Evolutionary conservation across 1,284 basidiomycete species (phyloP).

Genomic region (Rhodofomes roseus): DNA sequence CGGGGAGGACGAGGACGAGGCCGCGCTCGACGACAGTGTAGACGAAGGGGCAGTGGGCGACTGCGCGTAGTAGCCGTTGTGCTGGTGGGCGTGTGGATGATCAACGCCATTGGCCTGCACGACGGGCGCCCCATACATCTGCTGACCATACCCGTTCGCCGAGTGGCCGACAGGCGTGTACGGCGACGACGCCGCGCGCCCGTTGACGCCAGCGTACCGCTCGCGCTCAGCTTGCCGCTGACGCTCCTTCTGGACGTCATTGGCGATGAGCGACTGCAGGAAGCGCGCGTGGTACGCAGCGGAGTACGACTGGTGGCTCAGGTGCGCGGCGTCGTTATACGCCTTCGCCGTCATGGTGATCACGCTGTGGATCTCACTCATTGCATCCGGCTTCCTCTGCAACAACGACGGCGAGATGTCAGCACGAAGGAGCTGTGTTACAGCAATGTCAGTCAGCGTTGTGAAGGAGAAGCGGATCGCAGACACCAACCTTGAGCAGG

Average conservation of each 20-base stretch:
- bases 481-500: conserved; percentile 55
- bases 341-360: conserved; percentile 71
- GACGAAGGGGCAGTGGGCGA: conserved; percentile 34
- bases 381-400: conserved; percentile 53
- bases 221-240: conserved; percentile 23
- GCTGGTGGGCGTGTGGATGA: neutral
- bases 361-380: conserved; percentile 56
- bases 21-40: neutral
- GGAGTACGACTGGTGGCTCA: conserved; percentile 51
- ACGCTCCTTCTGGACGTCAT: conserved; percentile 54
- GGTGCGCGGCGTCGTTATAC: conserved; percentile 62
- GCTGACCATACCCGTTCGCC: conserved; percentile 4
- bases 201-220: neutral
- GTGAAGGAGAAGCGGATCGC: neutral
- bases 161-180: neutral
- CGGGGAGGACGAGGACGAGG: neutral
- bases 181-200: neutral
- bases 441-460: neutral
- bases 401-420: conserved; percentile 34
- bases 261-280: conserved; percentile 62
- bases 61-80: conserved; percentile 38
- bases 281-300: conserved; percentile 74
- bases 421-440: conserved; percentile 57
- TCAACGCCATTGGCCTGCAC: conserved; percentile 5
- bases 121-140: neutral